phyloP scores from a whole-genome alignment of 2,329 filamentous ascomycete genomes.

The Metarhizium rileyi region DNA sequence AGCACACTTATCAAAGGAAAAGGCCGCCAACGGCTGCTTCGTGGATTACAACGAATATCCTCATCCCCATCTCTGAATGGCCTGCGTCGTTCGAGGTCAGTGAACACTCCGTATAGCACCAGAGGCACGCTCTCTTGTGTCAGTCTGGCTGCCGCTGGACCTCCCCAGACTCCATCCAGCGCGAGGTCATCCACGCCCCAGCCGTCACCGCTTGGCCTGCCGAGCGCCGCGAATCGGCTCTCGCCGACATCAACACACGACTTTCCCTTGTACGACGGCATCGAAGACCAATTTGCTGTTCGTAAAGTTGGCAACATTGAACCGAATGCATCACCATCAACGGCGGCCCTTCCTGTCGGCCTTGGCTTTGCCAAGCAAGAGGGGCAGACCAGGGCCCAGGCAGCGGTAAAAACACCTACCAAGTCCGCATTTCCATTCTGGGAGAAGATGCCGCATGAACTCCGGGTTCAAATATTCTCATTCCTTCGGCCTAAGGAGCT shows the following conservation, averaged over 20 bases:
- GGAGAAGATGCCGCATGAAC: slow-evolving; percentile 70
- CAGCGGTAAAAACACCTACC: slow-evolving; percentile 10
- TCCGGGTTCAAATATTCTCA: slow-evolving; percentile 67
- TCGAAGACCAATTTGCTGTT: slow-evolving; percentile 40
- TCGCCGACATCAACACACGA: slow-evolving; percentile 31
- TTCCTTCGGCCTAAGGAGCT: slow-evolving; percentile 74
- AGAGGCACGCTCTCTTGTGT: slow-evolving; percentile 44
- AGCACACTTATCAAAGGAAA: slow-evolving; percentile 44
- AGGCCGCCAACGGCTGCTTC: slow-evolving; percentile 59
- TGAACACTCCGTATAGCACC: slow-evolving; percentile 56
- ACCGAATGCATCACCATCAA: slow-evolving; percentile 29
- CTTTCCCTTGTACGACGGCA: slow-evolving; percentile 28
- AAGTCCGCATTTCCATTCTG: slow-evolving; percentile 56
- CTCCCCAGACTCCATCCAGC: slow-evolving; percentile 18
- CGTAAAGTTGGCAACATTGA: slow-evolving; percentile 45
- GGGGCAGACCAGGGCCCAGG: slow-evolving; percentile 11
- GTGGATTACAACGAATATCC: slow-evolving; percentile 69
- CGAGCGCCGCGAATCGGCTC: slow-evolving; percentile 26
- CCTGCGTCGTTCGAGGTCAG: slow-evolving; percentile 53
- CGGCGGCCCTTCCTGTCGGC: slow-evolving; percentile 55
- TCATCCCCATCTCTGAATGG: slow-evolving; percentile 66
- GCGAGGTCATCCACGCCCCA: slow-evolving; percentile 23
- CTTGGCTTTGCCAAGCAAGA: slow-evolving; percentile 36
- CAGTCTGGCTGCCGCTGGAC: slow-evolving; percentile 35
- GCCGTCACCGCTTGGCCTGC: slow-evolving; percentile 29